Conservation (phyloP, 1,284 basidiomycete genomes). For the Trametes sp. region DNA sequence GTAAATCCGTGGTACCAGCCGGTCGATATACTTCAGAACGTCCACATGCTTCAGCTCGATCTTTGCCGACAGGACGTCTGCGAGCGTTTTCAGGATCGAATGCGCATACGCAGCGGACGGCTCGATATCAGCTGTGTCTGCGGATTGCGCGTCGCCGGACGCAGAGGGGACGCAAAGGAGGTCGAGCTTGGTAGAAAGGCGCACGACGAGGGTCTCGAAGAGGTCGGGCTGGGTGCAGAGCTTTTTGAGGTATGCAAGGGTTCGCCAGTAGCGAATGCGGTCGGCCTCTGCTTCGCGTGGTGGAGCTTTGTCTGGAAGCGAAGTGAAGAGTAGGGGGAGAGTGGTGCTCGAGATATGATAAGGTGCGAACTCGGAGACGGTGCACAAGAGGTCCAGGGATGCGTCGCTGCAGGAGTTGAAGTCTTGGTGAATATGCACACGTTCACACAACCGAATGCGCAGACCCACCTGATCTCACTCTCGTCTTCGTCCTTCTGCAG, state of each 20-base stretch:
- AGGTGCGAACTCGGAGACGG: constrained; percentile 69
- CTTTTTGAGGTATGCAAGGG: constrained; percentile 74
- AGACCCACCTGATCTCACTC: constrained; percentile 56
- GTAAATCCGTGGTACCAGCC: constrained; percentile 75
- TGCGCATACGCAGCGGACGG: constrained; percentile 81
- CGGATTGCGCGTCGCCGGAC: constrained; percentile 19
- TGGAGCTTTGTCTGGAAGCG: constrained; percentile 76
- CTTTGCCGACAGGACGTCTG: constrained; percentile 73
- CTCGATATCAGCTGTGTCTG: constrained; percentile 50
- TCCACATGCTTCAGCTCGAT: constrained; percentile 69
- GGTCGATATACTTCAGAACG: constrained; percentile 80
- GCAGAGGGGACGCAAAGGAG: constrained; percentile 60
- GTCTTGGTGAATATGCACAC: not conserved
- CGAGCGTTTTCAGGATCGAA: constrained; percentile 78
- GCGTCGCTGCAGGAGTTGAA: constrained; percentile 59
- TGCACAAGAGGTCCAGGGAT: constrained; percentile 73
- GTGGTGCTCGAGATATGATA: constrained; percentile 79
- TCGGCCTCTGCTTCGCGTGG: constrained; percentile 58
- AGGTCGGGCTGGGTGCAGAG: constrained; percentile 82
- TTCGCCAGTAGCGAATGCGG: constrained; percentile 72
- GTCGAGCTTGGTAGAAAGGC: constrained; percentile 84
- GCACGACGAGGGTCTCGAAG: constrained; percentile 86
- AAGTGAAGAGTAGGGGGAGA: constrained; percentile 80
- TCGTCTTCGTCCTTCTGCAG: constrained; percentile 65
- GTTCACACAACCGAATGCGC: not conserved